Conservation (phyloP, 352 stramenopile species). For the Aphanomyces stellatus region DNA sequence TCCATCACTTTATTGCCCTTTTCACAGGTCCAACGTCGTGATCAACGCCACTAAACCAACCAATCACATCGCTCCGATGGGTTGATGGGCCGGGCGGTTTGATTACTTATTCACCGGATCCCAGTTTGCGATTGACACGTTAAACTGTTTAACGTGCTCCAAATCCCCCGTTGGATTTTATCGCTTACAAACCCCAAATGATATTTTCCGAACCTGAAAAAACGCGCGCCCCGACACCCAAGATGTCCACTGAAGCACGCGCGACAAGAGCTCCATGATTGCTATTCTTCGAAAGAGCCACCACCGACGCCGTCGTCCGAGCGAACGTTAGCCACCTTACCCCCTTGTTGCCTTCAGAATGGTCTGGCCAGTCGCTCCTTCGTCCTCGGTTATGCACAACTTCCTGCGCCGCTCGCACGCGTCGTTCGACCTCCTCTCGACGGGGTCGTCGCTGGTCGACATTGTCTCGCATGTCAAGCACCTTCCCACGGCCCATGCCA, state of each 20-base stretch:
- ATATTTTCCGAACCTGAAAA: no score
- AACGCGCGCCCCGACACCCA: no score
- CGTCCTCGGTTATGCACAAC: conserved; percentile 8
- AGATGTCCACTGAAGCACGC: no score
- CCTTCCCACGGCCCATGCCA: background rate
- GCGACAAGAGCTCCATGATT: no score
- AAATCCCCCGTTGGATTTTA: no score
- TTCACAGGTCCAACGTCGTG: background rate
- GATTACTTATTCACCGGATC: background rate
- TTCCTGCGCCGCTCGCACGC: conserved; percentile 9
- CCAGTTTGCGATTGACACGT: background rate
- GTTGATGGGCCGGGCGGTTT: background rate
- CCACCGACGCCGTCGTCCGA: background rate
- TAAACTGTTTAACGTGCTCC: conserved; percentile 3
- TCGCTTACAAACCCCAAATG: no score
- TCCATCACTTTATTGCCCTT: no score
- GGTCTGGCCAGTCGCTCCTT: conserved; percentile 9
- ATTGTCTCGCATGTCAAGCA: conserved; percentile 17
- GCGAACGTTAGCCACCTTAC: background rate
- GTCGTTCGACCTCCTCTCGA: conserved; percentile 16
- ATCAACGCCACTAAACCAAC: background rate
- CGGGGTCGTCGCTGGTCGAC: conserved; percentile 13
- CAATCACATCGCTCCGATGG: background rate
- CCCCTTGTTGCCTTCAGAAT: background rate
- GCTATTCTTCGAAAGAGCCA: no score